Base-by-base conservation (phyloP, 139 green algal species). In the Volvox reticuliferus region DNA sequence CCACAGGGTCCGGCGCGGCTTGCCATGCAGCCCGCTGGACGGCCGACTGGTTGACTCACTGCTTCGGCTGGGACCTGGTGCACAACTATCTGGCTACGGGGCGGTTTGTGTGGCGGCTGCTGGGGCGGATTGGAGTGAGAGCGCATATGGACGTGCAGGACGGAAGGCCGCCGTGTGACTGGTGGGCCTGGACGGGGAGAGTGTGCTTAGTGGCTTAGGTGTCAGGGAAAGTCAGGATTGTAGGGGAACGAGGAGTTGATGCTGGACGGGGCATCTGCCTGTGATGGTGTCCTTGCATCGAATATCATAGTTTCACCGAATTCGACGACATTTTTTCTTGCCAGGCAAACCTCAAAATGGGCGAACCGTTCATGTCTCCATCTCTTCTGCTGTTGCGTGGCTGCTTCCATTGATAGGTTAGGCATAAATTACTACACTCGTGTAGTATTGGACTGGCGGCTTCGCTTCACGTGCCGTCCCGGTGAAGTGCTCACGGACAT, bases 401-500 rank as follows among this genome's bases (percentile, higher is more conserved):
- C 44, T 55, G 44, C 44, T 73, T 61, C n/a, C 32, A 17, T 28
- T 30, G 6, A 18, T 63, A 91, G 87, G 87, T 76, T 90, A 32
- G 91, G 91, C 36, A 91, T 93, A 21, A 93, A 93, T 82, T 93
- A 93, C 91, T 93, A 93, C 88, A 92, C 91, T 9, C 76, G 76
- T 6, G 87, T 86, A 6, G 76, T 91, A 18, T 55, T 91, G 24
- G 62, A 86, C 76, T 91, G 87, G 87, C 87, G 87, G 28, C 24
- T 86, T 26, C 44, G 68, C 76, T 91, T 91, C 76, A 91, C 76
- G 3, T 61, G 76, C 33, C 87, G 87, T 2, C 87, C 76, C 1
- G 94, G 95, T 0, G 95, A 96, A 67, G 76, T 95, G 13, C 95
- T 97, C 88, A 97, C 95, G 0, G 96, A 98, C 93, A 97, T 98